Evolutionary conservation across 108 stramenopile genomes (phyloP).

Genomic region (Cyclotella kingstonii): DNA sequence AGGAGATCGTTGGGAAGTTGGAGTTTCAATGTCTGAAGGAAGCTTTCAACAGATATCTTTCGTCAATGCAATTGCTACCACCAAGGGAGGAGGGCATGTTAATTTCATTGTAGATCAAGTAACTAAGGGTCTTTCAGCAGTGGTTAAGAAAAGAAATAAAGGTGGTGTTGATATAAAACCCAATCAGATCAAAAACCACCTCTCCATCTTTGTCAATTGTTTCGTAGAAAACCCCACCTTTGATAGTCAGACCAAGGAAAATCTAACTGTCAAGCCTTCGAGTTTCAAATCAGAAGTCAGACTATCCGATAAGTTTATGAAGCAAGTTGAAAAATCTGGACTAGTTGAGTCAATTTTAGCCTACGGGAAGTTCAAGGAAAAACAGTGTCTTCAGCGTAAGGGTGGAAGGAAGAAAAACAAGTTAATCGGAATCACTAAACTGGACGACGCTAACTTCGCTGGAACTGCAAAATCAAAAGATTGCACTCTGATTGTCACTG

Average conservation of each 20-base stretch:
- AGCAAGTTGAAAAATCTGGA: conserved; percentile 88
- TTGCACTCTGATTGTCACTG: conserved; percentile 94
- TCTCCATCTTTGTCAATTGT: conserved; percentile 93
- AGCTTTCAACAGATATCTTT: conserved; percentile 94
- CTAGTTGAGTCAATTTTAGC: conserved; percentile 83
- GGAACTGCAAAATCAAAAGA: conserved; percentile 90
- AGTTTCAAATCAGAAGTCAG: conserved; percentile 75
- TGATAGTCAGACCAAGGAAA: conserved; percentile 98
- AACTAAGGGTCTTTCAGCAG: conserved; percentile 48
- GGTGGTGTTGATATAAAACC: conserved; percentile 84
- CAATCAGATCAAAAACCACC: conserved; percentile 93
- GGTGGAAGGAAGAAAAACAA: conserved; percentile 92
- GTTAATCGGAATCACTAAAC: conserved; percentile 93
- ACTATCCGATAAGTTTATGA: conserved; percentile 81
- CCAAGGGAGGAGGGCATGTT: conserved; percentile 96
- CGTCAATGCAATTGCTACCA: conserved; percentile 96
- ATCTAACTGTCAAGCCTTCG: conserved; percentile 78
- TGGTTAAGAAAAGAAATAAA: conserved; percentile 94
- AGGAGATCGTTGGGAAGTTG: conserved; percentile 95
- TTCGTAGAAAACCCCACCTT: conserved; percentile 98
- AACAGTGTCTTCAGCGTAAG: conserved; percentile 86
- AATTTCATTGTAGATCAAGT: conserved; percentile 89
- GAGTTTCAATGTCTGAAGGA: conserved; percentile 88
- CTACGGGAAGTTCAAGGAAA: conserved; percentile 91
- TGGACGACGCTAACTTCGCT: conserved; percentile 96